Evolutionary conservation across 768 basidiomycete species (phyloP).

Genomic region (Brasilioporus rufonigricans): DNA sequence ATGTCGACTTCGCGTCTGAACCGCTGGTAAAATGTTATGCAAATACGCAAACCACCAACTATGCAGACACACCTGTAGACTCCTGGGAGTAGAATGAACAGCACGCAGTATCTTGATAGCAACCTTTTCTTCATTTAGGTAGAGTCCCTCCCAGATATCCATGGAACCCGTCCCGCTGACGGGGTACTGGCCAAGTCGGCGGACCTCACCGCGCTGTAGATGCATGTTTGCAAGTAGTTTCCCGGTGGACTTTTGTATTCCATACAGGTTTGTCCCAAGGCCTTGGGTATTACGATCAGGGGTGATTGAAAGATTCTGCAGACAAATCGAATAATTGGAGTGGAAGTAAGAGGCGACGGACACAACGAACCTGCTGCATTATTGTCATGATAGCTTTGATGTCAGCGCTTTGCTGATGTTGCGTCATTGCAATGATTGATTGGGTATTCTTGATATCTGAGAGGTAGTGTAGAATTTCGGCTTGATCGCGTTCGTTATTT

Average conservation of each 20-base stretch:
- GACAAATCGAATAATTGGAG: slow-evolving; percentile 15
- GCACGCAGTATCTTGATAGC: slow-evolving; percentile 56
- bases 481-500: slow-evolving; percentile 41
- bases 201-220: slow-evolving; percentile 52
- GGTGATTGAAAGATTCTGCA: slow-evolving; percentile 21
- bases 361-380: slow-evolving; percentile 44
- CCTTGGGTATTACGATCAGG: slow-evolving; percentile 35
- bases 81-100: slow-evolving; percentile 46
- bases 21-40: slow-evolving; percentile 33
- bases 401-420: slow-evolving; percentile 35
- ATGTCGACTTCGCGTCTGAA: slow-evolving; percentile 54
- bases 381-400: slow-evolving; percentile 44
- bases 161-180: slow-evolving; percentile 51
- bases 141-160: slow-evolving; percentile 56
- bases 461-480: slow-evolving; percentile 42
- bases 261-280: slow-evolving; percentile 48
- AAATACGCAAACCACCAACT: background rate
- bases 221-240: slow-evolving; percentile 50
- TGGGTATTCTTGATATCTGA: slow-evolving; percentile 44
- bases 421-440: slow-evolving; percentile 32
- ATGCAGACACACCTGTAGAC: slow-evolving; percentile 36
- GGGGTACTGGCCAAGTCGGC: slow-evolving; percentile 46
- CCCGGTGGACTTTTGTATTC: slow-evolving; percentile 45
- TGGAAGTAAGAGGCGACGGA: background rate
- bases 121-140: slow-evolving; percentile 52